Percentiles rank a stretch among this genome's conserved stretches.
These are phyloP conservation scores for Pachysandra terminalis DNA, from an alignment of 164 flowering plant genomes.

Conservation along the genomic window DNA sequence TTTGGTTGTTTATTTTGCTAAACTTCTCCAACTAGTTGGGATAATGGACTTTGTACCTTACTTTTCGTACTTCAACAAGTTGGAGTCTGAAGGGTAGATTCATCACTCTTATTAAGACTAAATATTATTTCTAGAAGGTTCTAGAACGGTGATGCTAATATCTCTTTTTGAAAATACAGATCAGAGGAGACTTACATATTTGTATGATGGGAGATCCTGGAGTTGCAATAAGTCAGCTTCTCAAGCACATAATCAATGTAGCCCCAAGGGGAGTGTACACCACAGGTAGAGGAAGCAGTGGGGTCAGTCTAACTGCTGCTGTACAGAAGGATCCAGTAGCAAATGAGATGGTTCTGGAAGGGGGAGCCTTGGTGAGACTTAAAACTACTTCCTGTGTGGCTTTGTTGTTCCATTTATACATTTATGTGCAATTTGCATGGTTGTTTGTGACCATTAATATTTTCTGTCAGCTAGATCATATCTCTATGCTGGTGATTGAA, in stretches of 20 bases:
- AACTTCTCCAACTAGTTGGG: too few species aligned
- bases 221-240: slow-evolving; percentile 99
- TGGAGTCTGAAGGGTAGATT: too few species aligned
- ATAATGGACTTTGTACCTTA: too few species aligned
- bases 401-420: not conserved
- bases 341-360: slow-evolving; percentile 98
- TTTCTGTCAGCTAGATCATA: not conserved
- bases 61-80: too few species aligned
- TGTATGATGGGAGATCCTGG: slow-evolving; percentile 99
- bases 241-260: slow-evolving; percentile 93
- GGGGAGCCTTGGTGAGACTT: slow-evolving; percentile 88
- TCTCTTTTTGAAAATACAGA: slow-evolving; percentile 46
- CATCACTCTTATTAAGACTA: too few species aligned
- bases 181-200: slow-evolving; percentile 92
- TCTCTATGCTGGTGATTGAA: not conserved
- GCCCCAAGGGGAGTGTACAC: slow-evolving; percentile 99
- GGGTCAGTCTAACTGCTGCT: slow-evolving; percentile 99
- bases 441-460: not conserved
- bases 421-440: not conserved
- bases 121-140: not conserved
- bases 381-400: not conserved
- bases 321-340: slow-evolving; percentile 97
- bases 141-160: not conserved
- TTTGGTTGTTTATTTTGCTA: too few species aligned
- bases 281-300: slow-evolving; percentile 98